Percentiles rank a stretch among this genome's conserved stretches.
Conservation (phyloP, 441 rosid species). For the Arabidopsis lyrata region DNA sequence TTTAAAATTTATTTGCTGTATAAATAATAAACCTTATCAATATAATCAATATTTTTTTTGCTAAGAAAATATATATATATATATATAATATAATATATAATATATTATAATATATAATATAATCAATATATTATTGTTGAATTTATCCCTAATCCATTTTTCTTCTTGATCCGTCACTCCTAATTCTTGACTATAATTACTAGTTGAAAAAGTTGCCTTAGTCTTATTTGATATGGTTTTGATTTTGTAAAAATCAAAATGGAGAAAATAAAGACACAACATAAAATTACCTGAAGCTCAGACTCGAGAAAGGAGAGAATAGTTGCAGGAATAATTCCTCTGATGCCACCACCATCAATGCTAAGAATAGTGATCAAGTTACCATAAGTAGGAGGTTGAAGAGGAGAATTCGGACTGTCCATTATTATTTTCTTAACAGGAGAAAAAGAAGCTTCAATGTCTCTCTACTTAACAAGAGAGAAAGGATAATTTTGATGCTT, state of each 20-base stretch:
- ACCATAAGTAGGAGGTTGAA: slow-evolving; percentile 46
- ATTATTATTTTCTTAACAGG: neutral
- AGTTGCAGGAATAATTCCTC: slow-evolving; percentile 62
- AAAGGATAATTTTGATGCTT: too few species aligned
- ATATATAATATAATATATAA: too few species aligned
- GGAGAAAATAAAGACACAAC: neutral
- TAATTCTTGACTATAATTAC: neutral
- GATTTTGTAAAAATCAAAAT: neutral
- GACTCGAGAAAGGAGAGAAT: slow-evolving; percentile 58
- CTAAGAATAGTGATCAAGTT: slow-evolving; percentile 54
- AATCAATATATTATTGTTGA: neutral
- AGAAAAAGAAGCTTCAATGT: slow-evolving; percentile 9
- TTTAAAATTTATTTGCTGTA: too few species aligned
- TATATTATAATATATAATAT: too few species aligned
- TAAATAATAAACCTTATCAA: too few species aligned
- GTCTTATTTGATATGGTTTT: neutral
- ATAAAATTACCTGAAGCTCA: slow-evolving; percentile 53
- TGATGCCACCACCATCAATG: slow-evolving; percentile 62
- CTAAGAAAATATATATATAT: too few species aligned
- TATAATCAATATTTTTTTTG: too few species aligned
- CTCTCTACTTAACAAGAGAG: neutral
- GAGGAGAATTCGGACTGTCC: slow-evolving; percentile 44
- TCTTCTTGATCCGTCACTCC: neutral
- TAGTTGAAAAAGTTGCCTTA: neutral
- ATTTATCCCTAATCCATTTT: neutral